Evolutionary conservation across 257 asterid species (phyloP).

Genomic region (Solanum chiquidenum): DNA sequence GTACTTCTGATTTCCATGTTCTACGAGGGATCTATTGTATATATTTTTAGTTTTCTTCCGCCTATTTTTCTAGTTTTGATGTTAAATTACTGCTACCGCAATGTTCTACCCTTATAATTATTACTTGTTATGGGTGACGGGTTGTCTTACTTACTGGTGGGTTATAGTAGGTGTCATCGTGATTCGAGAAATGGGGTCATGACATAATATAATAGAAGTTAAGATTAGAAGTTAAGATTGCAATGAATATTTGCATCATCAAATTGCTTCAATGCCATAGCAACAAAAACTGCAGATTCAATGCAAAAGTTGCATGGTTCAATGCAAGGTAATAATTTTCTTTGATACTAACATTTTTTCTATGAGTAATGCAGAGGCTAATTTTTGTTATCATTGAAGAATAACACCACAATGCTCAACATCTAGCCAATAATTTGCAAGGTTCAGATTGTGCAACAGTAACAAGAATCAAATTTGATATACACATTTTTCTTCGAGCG

Average conservation of each 20-base stretch:
- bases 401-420: not conserved
- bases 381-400: no score
- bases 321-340: not conserved
- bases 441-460: not conserved
- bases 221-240: no score
- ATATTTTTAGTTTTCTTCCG: no score
- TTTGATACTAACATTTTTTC: not conserved
- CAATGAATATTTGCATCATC: not conserved
- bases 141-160: not conserved
- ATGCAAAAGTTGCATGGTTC: not conserved
- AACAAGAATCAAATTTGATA: not conserved
- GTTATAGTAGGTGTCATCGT: not conserved
- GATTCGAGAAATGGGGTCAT: not conserved
- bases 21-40: not conserved
- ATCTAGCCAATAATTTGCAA: not conserved
- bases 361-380: not conserved
- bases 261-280: not conserved
- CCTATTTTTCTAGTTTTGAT: not conserved
- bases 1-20: not conserved
- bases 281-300: not conserved
- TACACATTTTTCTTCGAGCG: not conserved
- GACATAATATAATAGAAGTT: not conserved
- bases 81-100: not conserved
- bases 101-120: not conserved
- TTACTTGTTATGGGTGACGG: not conserved